phyloP scores from a whole-genome alignment of 768 basidiomycete genomes.

The Leucocoprinus sp. region DNA sequence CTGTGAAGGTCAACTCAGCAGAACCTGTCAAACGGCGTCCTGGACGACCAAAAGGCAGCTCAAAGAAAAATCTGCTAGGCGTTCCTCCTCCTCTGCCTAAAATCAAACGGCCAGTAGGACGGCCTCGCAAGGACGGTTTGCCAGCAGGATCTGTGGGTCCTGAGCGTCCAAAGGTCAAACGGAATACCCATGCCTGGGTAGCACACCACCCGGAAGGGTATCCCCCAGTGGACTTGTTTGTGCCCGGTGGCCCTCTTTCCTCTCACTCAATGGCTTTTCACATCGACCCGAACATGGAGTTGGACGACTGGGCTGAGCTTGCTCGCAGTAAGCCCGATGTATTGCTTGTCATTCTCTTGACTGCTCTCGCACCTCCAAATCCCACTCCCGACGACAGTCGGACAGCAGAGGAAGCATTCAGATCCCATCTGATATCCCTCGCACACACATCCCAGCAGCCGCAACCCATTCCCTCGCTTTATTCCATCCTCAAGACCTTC shows the following conservation, averaged over 20 bases:
- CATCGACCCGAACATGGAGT: conserved; percentile 46
- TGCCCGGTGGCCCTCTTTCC: conserved; percentile 17
- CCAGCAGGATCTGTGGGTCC: conserved; percentile 67
- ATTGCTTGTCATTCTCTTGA: conserved; percentile 50
- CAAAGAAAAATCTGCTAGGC: conserved; percentile 49
- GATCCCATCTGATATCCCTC: conserved; percentile 63
- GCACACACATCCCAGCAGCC: conserved; percentile 37
- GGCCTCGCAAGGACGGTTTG: conserved; percentile 75
- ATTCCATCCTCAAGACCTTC: conserved; percentile 74
- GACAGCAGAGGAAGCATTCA: conserved; percentile 71
- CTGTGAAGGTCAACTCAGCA: conserved; percentile 2
- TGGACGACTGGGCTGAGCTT: conserved; percentile 61
- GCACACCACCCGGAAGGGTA: conserved; percentile 10
- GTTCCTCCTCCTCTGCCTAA: conserved; percentile 31
- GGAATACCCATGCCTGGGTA: conserved; percentile 11
- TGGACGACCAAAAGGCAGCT: conserved; percentile 74
- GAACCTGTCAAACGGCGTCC: conserved; percentile 51
- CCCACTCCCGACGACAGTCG: conserved; percentile 53
- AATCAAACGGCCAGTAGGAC: conserved; percentile 70
- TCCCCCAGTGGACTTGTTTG: conserved; percentile 12
- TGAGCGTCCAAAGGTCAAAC: conserved; percentile 25
- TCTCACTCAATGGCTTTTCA: conserved; percentile 24
- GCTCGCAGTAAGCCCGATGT: conserved; percentile 45
- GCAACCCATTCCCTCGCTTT: conserved; percentile 58
- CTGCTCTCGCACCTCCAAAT: conserved; percentile 53